Conservation (phyloP, 2,329 filamentous ascomycete species). For the Monosporascus sp. region DNA sequence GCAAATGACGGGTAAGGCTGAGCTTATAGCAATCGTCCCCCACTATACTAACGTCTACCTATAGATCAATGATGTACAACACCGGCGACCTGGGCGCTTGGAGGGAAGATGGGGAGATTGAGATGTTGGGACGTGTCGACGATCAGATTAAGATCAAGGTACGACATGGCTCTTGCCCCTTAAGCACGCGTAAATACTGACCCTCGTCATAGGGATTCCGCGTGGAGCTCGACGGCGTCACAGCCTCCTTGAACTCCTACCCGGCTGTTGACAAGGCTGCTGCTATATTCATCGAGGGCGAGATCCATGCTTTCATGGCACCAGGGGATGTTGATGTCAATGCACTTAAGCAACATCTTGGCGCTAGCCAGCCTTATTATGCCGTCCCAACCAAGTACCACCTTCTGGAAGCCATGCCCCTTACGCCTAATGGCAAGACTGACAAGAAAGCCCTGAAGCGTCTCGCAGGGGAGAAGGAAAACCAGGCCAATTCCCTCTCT, state of each 20-base stretch:
- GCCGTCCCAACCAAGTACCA: conserved; percentile 44
- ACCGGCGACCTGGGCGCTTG: conserved; percentile 55
- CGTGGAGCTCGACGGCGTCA: conserved; percentile 54
- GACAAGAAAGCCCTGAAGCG: conserved; percentile 42
- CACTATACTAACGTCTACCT: not conserved
- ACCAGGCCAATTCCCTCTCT: conserved; percentile 22
- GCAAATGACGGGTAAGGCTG: conserved; percentile 40
- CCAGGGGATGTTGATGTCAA: conserved; percentile 28
- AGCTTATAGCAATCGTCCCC: not conserved
- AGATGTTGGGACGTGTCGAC: conserved; percentile 52
- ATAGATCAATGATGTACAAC: conserved; percentile 49
- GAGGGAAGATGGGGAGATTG: conserved; percentile 46
- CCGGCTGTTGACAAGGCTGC: conserved; percentile 42
- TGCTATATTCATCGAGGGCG: conserved; percentile 39
- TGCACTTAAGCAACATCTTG: conserved; percentile 34
- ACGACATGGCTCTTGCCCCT: conserved; percentile 2
- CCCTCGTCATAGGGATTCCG: conserved; percentile 43
- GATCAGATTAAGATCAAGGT: conserved; percentile 58
- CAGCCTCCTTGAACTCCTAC: conserved; percentile 41
- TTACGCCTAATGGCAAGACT: conserved; percentile 52
- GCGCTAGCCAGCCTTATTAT: conserved; percentile 47
- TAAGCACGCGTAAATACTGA: not conserved
- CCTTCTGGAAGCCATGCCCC: conserved; percentile 37
- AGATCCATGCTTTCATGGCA: conserved; percentile 44
- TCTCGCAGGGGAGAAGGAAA: conserved; percentile 27